A percentile compares a stretch with the other conserved stretches of the same genome.
phyloP scores from a whole-genome alignment of 768 basidiomycete genomes.

The Pulveroboletus sp. region DNA sequence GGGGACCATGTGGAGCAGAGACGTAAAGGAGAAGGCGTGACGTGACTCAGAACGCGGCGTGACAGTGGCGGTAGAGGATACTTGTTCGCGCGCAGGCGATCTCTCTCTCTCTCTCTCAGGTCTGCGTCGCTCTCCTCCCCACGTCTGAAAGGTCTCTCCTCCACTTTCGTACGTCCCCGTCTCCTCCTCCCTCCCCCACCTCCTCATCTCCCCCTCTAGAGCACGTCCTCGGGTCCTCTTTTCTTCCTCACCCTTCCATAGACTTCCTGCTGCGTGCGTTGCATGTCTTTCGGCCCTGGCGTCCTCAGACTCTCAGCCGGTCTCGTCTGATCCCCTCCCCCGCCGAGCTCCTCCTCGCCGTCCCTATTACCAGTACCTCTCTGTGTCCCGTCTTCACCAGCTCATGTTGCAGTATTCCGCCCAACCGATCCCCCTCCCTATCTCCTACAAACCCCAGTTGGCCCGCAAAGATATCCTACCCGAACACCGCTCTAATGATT shows the following conservation, averaged over 20 bases:
- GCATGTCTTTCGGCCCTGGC: constrained; percentile 28
- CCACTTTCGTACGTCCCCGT: constrained; percentile 17
- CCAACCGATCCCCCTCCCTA: constrained; percentile 31
- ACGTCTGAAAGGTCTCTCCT: constrained; percentile 18
- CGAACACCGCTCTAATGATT: constrained; percentile 26
- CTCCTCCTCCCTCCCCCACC: constrained; percentile 1
- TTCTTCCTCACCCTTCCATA: neutral
- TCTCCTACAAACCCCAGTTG: constrained; percentile 26
- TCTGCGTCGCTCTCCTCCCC: constrained; percentile 25
- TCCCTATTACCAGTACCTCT: constrained; percentile 29
- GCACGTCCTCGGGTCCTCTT: constrained; percentile 3
- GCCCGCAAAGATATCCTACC: constrained; percentile 32
- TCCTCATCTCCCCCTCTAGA: neutral
- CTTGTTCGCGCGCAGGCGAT: constrained; percentile 6
- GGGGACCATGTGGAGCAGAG: constrained; percentile 12
- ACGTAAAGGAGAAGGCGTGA: constrained; percentile 11
- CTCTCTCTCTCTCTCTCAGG: constrained; percentile 11
- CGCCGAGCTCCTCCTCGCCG: constrained; percentile 25
- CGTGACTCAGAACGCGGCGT: neutral
- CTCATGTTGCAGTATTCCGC: constrained; percentile 59
- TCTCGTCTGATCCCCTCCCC: constrained; percentile 49
- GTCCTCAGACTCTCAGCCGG: constrained; percentile 33
- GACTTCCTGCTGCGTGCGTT: constrained; percentile 14
- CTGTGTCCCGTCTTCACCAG: constrained; percentile 26
- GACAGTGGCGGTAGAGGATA: neutral